These are phyloP conservation scores for Aegilops bicornis DNA, from an alignment of 176 grass and related monocot species.

Conservation along the genomic window DNA sequence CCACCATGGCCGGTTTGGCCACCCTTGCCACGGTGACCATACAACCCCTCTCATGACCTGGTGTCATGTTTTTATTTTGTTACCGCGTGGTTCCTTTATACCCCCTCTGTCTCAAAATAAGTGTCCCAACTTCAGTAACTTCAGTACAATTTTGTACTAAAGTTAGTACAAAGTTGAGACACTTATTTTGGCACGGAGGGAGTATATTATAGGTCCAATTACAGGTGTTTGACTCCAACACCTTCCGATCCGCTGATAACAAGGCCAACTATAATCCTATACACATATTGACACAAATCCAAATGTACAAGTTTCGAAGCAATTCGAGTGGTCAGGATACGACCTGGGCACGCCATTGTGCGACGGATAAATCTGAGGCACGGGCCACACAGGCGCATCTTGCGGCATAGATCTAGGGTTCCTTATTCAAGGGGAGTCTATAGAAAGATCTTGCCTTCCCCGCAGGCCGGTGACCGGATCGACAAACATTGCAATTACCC, in stretches of 20 bases:
- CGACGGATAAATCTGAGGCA: neutral
- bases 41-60: neutral
- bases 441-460: neutral
- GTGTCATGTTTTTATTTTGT: neutral
- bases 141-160: too few species aligned
- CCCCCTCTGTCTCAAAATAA: too few species aligned
- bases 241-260: neutral
- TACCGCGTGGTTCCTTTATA: neutral
- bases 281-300: neutral
- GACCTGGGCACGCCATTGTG: neutral
- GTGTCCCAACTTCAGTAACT: too few species aligned
- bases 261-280: neutral
- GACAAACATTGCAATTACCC: neutral
- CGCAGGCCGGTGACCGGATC: neutral
- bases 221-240: neutral
- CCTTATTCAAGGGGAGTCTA: neutral
- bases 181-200: too few species aligned
- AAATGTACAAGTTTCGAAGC: neutral
- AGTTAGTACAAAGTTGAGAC: too few species aligned
- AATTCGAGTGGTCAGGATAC: neutral
- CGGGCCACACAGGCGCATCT: neutral
- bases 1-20: neutral
- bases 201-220: neutral
- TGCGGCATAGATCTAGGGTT: slow-evolving; percentile 10
- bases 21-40: neutral